phyloP scores from a whole-genome alignment of 192 early-diverging fungal species.

The Umbelopsis isabellina region DNA sequence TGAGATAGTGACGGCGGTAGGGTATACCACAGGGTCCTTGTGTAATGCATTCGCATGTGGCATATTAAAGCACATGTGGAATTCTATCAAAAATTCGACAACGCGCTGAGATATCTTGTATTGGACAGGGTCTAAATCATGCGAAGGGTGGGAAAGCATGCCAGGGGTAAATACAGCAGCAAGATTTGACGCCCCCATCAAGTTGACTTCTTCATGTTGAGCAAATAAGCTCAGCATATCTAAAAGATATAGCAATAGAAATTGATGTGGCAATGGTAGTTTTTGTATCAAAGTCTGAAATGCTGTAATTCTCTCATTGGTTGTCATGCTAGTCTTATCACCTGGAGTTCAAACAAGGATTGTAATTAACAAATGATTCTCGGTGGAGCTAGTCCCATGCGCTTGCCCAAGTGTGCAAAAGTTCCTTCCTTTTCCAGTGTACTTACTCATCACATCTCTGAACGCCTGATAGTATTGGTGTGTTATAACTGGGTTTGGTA shows the following conservation, averaged over 20 bases:
- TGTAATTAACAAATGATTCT: background rate
- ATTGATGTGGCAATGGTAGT: conserved; percentile 61
- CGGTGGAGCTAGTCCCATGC: too few relatives aligned
- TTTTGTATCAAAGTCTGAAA: conserved; percentile 64
- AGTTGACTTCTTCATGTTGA: conserved; percentile 52
- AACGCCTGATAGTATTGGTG: conserved; percentile 67
- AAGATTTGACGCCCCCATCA: conserved; percentile 75
- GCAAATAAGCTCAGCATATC: conserved; percentile 65
- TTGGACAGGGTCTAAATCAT: conserved; percentile 71
- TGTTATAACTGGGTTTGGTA: conserved; percentile 77
- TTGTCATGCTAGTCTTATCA: conserved; percentile 40
- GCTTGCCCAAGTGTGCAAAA: background rate
- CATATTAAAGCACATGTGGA: conserved; percentile 53
- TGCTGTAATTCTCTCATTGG: conserved; percentile 41
- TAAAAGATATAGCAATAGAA: conserved; percentile 71
- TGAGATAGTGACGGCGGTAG: background rate
- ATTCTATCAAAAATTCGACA: conserved; percentile 75
- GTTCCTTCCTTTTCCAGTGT: background rate
- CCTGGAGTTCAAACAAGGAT: conserved; percentile 5
- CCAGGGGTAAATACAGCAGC: conserved; percentile 79
- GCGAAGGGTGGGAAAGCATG: conserved; percentile 72
- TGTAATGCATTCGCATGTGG: conserved; percentile 2
- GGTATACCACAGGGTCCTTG: conserved; percentile 1
- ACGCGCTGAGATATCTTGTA: conserved; percentile 78
- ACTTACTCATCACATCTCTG: conserved; percentile 62